Conservation (phyloP, 768 basidiomycete genomes). For the Chalciporus sphaerocephalus region DNA sequence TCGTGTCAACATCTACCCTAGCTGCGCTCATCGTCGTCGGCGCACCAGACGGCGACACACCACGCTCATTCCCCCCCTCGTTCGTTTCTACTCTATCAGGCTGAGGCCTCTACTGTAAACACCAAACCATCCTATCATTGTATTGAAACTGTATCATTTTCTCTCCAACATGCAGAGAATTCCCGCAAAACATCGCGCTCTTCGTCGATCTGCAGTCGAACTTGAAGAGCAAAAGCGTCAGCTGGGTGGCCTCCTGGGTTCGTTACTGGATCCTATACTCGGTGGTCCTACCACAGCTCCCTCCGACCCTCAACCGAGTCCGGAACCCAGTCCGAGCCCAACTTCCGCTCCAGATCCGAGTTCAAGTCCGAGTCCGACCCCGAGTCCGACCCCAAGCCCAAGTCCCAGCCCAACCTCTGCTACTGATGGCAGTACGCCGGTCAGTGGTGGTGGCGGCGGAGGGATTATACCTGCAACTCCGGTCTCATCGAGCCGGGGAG, state of each 20-base stretch:
- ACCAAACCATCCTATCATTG: neutral
- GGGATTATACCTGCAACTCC: neutral
- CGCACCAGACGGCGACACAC: slow-evolving; percentile 10
- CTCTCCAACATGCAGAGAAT: slow-evolving; percentile 12
- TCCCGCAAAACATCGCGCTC: slow-evolving; percentile 9
- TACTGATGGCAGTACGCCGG: neutral
- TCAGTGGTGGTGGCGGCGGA: neutral
- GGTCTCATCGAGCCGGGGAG: slow-evolving; percentile 2
- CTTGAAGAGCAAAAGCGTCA: slow-evolving; percentile 37
- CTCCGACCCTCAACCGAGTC: slow-evolving; percentile 2
- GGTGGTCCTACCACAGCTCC: slow-evolving; percentile 13
- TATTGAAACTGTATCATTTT: slow-evolving; percentile 7
- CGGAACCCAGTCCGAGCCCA: neutral
- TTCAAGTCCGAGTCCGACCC: too few relatives aligned
- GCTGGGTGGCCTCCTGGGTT: slow-evolving; percentile 37
- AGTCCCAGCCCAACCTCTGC: neutral
- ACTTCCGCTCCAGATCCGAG: neutral
- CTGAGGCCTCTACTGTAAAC: slow-evolving; percentile 1
- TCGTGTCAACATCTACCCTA: neutral
- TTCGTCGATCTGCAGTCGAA: slow-evolving; percentile 8
- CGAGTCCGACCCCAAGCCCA: too few relatives aligned
- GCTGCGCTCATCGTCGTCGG: slow-evolving; percentile 6
- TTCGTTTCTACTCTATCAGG: slow-evolving; percentile 12
- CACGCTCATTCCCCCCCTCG: slow-evolving; percentile 24
- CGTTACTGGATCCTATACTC: slow-evolving; percentile 35